phyloP scores from a whole-genome alignment of 768 basidiomycete species.

The Hypholoma sublateritium region DNA sequence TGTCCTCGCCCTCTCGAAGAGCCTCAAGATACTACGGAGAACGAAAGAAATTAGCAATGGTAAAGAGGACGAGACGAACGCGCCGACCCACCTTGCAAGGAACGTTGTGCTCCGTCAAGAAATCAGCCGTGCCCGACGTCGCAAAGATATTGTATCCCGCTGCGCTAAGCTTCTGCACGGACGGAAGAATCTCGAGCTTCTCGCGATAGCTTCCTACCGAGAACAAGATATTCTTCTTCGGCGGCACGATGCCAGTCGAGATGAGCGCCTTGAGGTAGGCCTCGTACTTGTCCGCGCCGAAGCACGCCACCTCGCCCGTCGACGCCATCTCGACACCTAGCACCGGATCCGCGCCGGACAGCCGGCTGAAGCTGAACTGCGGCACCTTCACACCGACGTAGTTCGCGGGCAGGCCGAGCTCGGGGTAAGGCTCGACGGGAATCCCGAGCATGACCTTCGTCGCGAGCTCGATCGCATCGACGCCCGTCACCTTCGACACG shows the following conservation, averaged over 20 bases:
- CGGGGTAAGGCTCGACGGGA: constrained; percentile 89
- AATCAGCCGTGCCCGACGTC: constrained; percentile 96
- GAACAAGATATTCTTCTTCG: constrained; percentile 97
- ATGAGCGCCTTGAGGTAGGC: constrained; percentile 97
- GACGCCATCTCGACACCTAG: constrained; percentile 99
- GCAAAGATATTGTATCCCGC: constrained; percentile 97
- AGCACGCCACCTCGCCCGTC: constrained; percentile 98
- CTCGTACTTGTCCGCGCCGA: constrained; percentile 96
- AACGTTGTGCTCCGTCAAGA: constrained; percentile 94
- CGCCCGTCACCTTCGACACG: constrained; percentile 96
- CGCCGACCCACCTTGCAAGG: constrained; percentile 83
- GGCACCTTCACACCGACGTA: constrained; percentile 99
- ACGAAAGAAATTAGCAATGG: neutral
- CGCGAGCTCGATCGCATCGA: constrained; percentile 98
- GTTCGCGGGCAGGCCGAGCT: constrained; percentile 80
- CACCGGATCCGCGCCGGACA: constrained; percentile 96
- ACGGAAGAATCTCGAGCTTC: constrained; percentile 94
- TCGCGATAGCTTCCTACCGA: constrained; percentile 97
- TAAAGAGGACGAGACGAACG: neutral
- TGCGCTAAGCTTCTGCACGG: constrained; percentile 90
- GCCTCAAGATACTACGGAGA: constrained; percentile 79
- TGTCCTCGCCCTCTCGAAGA: constrained; percentile 64
- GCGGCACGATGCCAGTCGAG: constrained; percentile 91
- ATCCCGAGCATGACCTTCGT: constrained; percentile 97
- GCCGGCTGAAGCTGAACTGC: constrained; percentile 97